These are phyloP conservation scores for Penicillium soppii DNA, from an alignment of 495 filamentous ascomycete genomes.

Conservation along the genomic window DNA sequence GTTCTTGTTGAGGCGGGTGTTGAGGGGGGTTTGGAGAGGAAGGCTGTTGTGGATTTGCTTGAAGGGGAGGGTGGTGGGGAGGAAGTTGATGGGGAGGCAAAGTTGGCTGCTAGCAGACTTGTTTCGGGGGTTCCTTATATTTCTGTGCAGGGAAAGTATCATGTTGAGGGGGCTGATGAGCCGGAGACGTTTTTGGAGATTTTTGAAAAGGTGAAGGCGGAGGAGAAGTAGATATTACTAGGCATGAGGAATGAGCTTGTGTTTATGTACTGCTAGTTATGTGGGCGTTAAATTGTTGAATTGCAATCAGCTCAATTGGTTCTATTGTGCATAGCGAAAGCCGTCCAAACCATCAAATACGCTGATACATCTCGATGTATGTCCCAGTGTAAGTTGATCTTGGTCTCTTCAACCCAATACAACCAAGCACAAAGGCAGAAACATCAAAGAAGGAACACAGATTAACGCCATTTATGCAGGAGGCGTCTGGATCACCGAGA, in stretches of 20 bases:
- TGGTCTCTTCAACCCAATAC: background rate
- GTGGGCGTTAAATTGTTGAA: background rate
- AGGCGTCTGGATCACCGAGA: conserved; percentile 1
- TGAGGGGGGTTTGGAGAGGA: conserved; percentile 60
- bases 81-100: conserved; percentile 70
- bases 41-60: conserved; percentile 62
- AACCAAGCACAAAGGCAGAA: background rate
- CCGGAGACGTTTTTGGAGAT: conserved; percentile 52
- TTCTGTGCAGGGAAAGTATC: conserved; percentile 61
- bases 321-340: background rate
- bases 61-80: conserved; percentile 57
- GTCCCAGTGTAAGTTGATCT: background rate
- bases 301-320: background rate
- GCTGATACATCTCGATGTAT: background rate
- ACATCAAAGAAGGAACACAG: conserved; percentile 7
- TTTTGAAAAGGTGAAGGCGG: conserved; percentile 53
- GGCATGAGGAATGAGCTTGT: background rate
- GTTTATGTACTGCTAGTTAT: too few relatives aligned
- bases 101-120: conserved; percentile 52
- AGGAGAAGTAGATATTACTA: conserved; percentile 1
- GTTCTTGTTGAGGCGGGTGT: conserved; percentile 61
- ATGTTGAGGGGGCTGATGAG: conserved; percentile 66
- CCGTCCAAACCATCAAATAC: background rate
- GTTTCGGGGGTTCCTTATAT: conserved; percentile 77
- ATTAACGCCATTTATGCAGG: conserved; percentile 17